phyloP scores from a whole-genome alignment of 352 stramenopile species.

The Phytophthora sp. region DNA sequence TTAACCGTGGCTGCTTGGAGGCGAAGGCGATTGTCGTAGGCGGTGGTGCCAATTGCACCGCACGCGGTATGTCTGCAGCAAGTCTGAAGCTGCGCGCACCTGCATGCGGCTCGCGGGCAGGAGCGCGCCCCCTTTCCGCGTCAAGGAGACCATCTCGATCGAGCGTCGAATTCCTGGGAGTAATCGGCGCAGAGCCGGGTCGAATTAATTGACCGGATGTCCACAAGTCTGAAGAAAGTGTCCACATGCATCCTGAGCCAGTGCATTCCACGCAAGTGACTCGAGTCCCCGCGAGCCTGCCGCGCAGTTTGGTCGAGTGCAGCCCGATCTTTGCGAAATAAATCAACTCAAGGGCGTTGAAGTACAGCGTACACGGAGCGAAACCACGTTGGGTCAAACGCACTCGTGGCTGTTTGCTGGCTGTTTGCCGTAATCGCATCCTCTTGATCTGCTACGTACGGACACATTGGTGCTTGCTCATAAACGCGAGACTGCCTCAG shows the following conservation, averaged over 20 bases:
- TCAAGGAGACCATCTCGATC: background rate
- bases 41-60: background rate
- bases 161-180: background rate
- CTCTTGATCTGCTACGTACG: background rate
- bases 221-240: background rate
- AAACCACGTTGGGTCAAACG: background rate
- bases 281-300: background rate
- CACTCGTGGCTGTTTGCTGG: too few relatives aligned
- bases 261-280: background rate
- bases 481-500: background rate
- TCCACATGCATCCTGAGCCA: background rate
- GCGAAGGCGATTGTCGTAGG: background rate
- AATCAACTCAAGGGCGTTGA: constrained; percentile 13
- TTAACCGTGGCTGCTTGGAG: background rate
- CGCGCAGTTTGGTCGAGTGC: background rate
- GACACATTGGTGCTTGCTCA: background rate
- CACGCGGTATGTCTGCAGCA: background rate
- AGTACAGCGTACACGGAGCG: background rate
- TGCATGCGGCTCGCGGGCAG: too few relatives aligned
- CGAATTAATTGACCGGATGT: background rate
- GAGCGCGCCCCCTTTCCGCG: too few relatives aligned
- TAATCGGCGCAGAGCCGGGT: background rate
- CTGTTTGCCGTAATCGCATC: constrained; percentile 18
- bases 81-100: too few relatives aligned
- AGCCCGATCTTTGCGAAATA: constrained; percentile 19